These are phyloP conservation scores for Syzygium aqueum DNA, from an alignment of 345 rosid species.

Conservation along the genomic window DNA sequence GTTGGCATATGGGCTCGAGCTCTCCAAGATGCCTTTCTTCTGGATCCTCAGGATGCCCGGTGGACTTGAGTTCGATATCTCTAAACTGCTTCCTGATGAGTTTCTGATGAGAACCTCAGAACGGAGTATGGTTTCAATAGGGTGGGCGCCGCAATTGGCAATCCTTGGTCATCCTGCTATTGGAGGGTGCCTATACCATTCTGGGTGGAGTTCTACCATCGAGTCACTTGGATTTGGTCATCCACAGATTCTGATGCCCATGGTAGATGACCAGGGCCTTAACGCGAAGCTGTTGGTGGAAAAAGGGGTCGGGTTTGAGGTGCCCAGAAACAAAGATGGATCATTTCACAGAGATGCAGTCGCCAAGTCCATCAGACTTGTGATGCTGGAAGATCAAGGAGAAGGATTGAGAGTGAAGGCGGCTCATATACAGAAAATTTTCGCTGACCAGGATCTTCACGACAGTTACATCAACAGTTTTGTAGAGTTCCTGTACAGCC, in stretches of 20 bases:
- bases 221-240: slow-evolving; percentile 12
- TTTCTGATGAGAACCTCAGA: slow-evolving; percentile 4
- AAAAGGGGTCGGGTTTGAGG: slow-evolving; percentile 8
- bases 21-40: slow-evolving; percentile 13
- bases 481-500: background rate
- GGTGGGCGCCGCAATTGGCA: slow-evolving; percentile 8
- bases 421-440: background rate
- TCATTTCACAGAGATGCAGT: slow-evolving; percentile 10
- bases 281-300: slow-evolving; percentile 10
- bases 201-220: slow-evolving; percentile 9
- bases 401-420: slow-evolving; percentile 2
- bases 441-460: slow-evolving; percentile 1
- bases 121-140: slow-evolving; percentile 1
- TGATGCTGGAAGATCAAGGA: slow-evolving; percentile 11
- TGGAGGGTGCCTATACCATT: slow-evolving; percentile 16
- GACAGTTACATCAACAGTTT: slow-evolving; percentile 5
- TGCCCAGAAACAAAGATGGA: slow-evolving; percentile 8
- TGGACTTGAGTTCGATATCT: background rate
- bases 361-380: slow-evolving; percentile 7
- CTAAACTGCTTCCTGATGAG: slow-evolving; percentile 4
- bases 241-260: slow-evolving; percentile 11
- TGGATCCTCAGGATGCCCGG: slow-evolving; percentile 16
- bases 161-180: slow-evolving; percentile 11
- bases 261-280: slow-evolving; percentile 15
- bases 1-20: slow-evolving; percentile 19